These are phyloP conservation scores for Hypomontagnella submonticulosa DNA, from an alignment of 495 filamentous ascomycete species.

Conservation along the genomic window DNA sequence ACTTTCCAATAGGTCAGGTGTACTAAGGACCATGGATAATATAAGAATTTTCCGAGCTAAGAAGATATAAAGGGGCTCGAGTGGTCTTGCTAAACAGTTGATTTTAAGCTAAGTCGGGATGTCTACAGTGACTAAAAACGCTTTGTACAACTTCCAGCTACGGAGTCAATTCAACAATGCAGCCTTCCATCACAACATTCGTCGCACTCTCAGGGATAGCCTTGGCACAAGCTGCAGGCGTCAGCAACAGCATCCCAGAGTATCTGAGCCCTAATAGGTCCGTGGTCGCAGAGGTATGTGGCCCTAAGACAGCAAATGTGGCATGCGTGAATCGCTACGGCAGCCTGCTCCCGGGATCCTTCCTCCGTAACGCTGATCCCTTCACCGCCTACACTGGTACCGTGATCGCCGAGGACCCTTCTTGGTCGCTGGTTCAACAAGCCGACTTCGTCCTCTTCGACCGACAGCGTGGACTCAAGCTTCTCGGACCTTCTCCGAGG, in stretches of 20 bases:
- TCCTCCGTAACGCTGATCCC: background rate
- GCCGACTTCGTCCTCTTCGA: background rate
- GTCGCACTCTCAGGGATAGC: background rate
- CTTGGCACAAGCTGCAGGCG: background rate
- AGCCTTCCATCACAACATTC: background rate
- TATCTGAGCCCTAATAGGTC: background rate
- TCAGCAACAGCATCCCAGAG: background rate
- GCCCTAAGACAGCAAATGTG: background rate
- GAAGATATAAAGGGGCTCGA: no score
- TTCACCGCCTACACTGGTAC: conserved; percentile 1
- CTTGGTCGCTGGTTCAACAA: background rate
- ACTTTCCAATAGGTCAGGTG: no score
- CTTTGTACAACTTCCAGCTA: no score
- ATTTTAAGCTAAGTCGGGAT: no score
- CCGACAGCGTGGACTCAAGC: background rate
- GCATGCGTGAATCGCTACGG: background rate
- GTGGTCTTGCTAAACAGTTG: no score
- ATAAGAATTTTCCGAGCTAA: no score
- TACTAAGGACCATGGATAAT: no score
- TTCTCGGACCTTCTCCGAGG: background rate
- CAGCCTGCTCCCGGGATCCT: background rate
- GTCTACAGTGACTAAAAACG: no score
- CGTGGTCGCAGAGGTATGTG: background rate
- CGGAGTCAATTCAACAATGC: background rate
- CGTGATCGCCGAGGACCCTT: background rate